Evolutionary conservation across 1,284 basidiomycete species (phyloP), one percentile per base, ranked within the genome.

Genomic region (Austroboletus novae-zelandiae): DNA sequence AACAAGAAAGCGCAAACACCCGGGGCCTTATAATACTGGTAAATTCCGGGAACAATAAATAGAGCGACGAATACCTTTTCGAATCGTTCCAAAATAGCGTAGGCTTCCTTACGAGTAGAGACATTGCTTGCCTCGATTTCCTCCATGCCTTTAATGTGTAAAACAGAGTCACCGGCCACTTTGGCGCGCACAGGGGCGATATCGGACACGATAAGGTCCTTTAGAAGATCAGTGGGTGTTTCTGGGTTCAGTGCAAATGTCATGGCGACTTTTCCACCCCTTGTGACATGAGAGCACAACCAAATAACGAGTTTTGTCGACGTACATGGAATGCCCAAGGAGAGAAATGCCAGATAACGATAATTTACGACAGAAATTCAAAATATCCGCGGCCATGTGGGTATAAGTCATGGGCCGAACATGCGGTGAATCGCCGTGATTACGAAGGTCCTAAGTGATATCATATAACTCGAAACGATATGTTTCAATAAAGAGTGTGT

Each of bases 261-360:
- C 89, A 92, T 92, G 0, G 86, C 89, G 1, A 84, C 88, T 68
- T 95, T 95, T 13, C 93, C 93, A 51, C 93, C 92, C 88, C 89
- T 91, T 53, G 29, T 37, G 36, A 5, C 15, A 44, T 68, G 43
- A 57, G 47, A 43, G 3, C 3, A 34, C 10, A 15, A 27, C 8
- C 3, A 29, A 5, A 10, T n/a, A 25, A 30, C 9, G 7, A 42
- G 32, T 17, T 9, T 34, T 14, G 34, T 20, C 14, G 43, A 69
- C 81, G 42, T 60, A 89, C 90, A 94, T 92, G 2, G 91, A 94
- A 62, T 94, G 92, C 0, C 91, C 93, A 8, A 93, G 72, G 3
- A 94, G 74, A 0, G 83, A 78, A 23, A 91, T 75, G n/a, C 86
- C 72, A 2, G 71, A 71, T 32, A 89, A 67, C 0, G 71, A 72